Evolutionary conservation across 2,329 filamentous ascomycete species (phyloP).

Genomic region (Ceratocystis harringtonii): DNA sequence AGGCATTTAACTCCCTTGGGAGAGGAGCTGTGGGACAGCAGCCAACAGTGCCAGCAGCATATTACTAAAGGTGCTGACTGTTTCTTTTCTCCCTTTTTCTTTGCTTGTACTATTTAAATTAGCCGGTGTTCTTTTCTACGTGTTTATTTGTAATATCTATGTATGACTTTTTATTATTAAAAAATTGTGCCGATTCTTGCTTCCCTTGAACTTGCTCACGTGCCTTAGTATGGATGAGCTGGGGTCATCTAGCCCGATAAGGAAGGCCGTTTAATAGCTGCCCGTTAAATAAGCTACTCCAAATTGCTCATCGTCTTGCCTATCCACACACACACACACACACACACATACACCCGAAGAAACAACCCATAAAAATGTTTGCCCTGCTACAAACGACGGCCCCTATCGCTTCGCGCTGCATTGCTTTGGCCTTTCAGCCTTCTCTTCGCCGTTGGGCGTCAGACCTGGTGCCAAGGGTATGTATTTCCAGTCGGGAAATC

Average conservation of each 20-base stretch:
- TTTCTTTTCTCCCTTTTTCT: conserved; percentile 2
- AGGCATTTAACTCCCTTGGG: conserved; percentile 51
- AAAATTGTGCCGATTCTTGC: too few species aligned
- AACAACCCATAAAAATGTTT: background rate
- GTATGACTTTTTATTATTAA: background rate
- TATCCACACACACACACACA: too few species aligned
- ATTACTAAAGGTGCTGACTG: conserved; percentile 30
- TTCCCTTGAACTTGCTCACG: background rate
- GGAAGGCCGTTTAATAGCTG: too few species aligned
- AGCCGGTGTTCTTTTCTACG: background rate
- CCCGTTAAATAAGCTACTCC: background rate
- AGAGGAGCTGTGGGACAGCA: conserved; percentile 16
- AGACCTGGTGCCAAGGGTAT: conserved; percentile 18
- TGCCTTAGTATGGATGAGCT: background rate
- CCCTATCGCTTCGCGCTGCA: background rate
- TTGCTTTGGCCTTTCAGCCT: background rate
- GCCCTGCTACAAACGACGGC: background rate
- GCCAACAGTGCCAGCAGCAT: conserved; percentile 23
- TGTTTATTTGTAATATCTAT: background rate
- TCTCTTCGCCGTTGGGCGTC: conserved; percentile 1
- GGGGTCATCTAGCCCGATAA: background rate
- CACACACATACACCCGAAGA: too few species aligned
- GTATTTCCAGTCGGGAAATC: background rate
- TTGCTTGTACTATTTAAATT: background rate
- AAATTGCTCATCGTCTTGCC: background rate